Evolutionary conservation across 106 monocot genomes (phyloP).

Genomic region (Platanthera zijinensis): DNA sequence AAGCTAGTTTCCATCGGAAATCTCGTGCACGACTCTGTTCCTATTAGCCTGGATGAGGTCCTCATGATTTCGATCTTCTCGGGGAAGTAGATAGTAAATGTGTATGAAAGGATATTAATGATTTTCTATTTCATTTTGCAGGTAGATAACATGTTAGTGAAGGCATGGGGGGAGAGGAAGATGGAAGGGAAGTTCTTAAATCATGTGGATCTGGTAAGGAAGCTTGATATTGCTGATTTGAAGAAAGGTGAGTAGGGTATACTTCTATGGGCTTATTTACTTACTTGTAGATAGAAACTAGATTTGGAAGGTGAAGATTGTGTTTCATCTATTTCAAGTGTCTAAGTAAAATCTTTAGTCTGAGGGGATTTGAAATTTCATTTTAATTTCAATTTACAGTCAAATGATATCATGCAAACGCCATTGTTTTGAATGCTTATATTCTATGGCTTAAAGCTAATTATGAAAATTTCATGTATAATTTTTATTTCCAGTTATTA

Average conservation of each 20-base stretch:
- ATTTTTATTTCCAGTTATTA: too few relatives aligned
- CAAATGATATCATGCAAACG: too few relatives aligned
- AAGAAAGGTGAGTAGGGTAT: conserved; percentile 44
- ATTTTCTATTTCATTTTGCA: conserved; percentile 13
- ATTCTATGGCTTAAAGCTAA: too few relatives aligned
- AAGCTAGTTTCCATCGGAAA: conserved; percentile 68
- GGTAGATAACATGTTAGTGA: conserved; percentile 71
- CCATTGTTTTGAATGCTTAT: too few relatives aligned
- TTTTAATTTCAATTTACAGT: too few relatives aligned
- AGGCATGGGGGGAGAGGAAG: conserved; percentile 57
- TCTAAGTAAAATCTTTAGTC: too few relatives aligned
- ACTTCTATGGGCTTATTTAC: too few relatives aligned
- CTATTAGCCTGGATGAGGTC: conserved; percentile 83
- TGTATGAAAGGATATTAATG: neutral
- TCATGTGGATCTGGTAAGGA: conserved; percentile 84
- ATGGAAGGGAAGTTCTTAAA: conserved; percentile 56
- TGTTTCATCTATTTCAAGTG: too few relatives aligned
- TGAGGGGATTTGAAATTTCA: too few relatives aligned
- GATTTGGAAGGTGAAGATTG: too few relatives aligned
- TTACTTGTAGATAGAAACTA: too few relatives aligned
- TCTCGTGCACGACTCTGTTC: conserved; percentile 86
- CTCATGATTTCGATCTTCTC: neutral
- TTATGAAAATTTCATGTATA: too few relatives aligned
- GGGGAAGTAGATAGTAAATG: neutral
- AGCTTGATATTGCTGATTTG: conserved; percentile 73